Conservation (phyloP, 2,329 filamentous ascomycete genomes). For the Graphiopsis chlorocephala region DNA sequence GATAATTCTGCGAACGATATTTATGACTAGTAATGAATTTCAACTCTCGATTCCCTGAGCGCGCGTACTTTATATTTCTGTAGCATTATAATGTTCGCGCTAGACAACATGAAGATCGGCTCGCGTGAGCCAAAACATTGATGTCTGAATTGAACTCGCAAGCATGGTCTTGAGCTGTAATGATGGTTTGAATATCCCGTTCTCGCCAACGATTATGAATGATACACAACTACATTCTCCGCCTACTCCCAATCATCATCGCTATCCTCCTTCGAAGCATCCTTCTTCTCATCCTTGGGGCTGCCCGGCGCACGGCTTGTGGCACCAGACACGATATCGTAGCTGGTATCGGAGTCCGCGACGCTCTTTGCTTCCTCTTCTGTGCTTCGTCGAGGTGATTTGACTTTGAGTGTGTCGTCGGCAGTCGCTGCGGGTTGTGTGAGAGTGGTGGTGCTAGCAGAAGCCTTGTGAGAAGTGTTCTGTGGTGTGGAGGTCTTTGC, state of each 20-base stretch:
- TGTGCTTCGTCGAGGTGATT: conserved; percentile 67
- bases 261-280: conserved; percentile 27
- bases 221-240: not conserved
- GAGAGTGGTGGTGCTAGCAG: conserved; percentile 30
- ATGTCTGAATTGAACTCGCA: not conserved
- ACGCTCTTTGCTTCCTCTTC: conserved; percentile 77
- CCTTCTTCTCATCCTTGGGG: conserved; percentile 53
- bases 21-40: not conserved
- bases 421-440: conserved; percentile 22
- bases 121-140: not conserved
- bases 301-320: conserved; percentile 72
- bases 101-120: not conserved
- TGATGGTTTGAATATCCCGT: not conserved
- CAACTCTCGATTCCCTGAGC: not conserved
- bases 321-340: conserved; percentile 79
- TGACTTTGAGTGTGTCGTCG: conserved; percentile 30
- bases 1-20: not conserved
- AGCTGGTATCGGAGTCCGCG: conserved; percentile 90
- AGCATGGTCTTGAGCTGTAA: not conserved
- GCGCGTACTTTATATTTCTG: not conserved
- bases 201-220: not conserved
- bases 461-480: conserved; percentile 24
- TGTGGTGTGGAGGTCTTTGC: conserved; percentile 39
- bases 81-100: not conserved
- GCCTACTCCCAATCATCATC: conserved; percentile 39